Percentiles rank a stretch among this genome's conserved stretches.
These are phyloP conservation scores for Infundibulicybe gibba DNA, from an alignment of 768 basidiomycete species.

Conservation along the genomic window DNA sequence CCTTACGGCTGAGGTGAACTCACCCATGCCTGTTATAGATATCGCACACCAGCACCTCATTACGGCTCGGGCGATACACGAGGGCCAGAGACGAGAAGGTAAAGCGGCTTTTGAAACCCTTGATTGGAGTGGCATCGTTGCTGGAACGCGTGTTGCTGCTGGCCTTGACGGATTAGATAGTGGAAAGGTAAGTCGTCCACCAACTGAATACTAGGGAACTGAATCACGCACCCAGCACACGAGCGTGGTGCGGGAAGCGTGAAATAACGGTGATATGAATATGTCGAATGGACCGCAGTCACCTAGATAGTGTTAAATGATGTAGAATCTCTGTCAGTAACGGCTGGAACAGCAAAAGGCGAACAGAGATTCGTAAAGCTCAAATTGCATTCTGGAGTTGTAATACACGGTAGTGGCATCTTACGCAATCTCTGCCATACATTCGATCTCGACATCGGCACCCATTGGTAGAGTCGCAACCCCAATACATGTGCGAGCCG, in stretches of 20 bases:
- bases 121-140: slow-evolving; percentile 84
- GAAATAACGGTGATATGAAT: neutral
- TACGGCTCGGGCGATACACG: slow-evolving; percentile 72
- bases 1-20: slow-evolving; percentile 59
- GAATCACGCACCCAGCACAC: slow-evolving; percentile 9
- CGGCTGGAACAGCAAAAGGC: neutral
- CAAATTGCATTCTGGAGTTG: neutral
- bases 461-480: slow-evolving; percentile 50
- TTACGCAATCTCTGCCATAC: slow-evolving; percentile 40
- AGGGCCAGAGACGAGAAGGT: slow-evolving; percentile 39
- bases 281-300: neutral
- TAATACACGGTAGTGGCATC: neutral
- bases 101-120: slow-evolving; percentile 48
- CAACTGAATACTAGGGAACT: neutral
- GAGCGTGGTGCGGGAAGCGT: slow-evolving; percentile 16
- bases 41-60: slow-evolving; percentile 76
- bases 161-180: slow-evolving; percentile 50
- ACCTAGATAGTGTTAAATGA: neutral
- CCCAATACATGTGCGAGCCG: slow-evolving; percentile 58
- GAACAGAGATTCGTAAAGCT: neutral
- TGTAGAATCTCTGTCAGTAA: neutral
- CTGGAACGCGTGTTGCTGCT: slow-evolving; percentile 72
- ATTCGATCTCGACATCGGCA: slow-evolving; percentile 60
- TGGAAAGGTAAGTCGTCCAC: slow-evolving; percentile 22
- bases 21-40: slow-evolving; percentile 71